phyloP scores from a whole-genome alignment of 208 protist genomes.

The Acanthamoeba royreba region DNA sequence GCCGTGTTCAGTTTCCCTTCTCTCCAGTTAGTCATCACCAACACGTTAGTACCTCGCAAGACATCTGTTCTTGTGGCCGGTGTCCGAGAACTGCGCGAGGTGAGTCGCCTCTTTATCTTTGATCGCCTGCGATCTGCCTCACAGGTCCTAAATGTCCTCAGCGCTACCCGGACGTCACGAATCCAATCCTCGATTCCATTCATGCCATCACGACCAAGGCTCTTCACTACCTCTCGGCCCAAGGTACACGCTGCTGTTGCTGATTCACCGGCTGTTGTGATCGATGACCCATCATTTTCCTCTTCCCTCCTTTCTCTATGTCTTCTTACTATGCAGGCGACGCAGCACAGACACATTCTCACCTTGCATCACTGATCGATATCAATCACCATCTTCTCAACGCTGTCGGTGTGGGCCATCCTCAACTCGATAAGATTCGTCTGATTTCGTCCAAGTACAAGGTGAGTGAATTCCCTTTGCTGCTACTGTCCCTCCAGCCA shows the following conservation, averaged over 20 bases:
- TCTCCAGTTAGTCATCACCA: conserved; percentile 43
- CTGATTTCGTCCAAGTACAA: not conserved
- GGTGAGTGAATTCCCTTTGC: not conserved
- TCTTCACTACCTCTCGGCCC: not conserved
- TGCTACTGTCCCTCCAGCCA: not conserved
- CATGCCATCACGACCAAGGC: not conserved
- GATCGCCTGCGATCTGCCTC: not conserved
- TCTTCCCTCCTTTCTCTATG: not conserved
- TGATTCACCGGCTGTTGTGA: not conserved
- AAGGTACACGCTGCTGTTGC: not conserved
- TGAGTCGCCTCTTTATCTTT: not conserved
- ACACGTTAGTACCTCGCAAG: conserved; percentile 49
- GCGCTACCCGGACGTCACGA: conserved; percentile 5
- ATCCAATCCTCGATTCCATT: conserved; percentile 49
- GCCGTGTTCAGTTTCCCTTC: not conserved
- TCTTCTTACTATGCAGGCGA: not conserved
- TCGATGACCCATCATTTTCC: not conserved
- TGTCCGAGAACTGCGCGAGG: conserved; percentile 18
- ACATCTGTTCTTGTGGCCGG: conserved; percentile 39
- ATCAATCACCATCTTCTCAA: conserved; percentile 51
- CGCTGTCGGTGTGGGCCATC: conserved; percentile 18
- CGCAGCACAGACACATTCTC: not conserved
- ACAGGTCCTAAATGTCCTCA: too few relatives aligned
- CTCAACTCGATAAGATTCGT: conserved; percentile 9
- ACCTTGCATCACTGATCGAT: conserved; percentile 30